A percentile compares a stretch with the other conserved stretches of the same genome.
Conservation (phyloP, 169 alveolate genomes). For the Plasmodium yoelii region DNA sequence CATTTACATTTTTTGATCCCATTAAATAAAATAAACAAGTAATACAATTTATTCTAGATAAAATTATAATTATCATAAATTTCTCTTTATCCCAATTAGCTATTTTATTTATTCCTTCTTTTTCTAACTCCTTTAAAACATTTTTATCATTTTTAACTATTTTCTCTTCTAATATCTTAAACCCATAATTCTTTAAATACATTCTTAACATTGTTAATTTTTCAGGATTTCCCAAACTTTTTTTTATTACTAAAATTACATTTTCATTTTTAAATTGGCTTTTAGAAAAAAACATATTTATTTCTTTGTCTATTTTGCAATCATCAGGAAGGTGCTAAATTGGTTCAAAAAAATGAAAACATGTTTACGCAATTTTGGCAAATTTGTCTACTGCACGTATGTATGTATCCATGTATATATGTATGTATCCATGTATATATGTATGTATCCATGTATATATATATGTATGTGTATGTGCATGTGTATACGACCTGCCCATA, state of each 20-base stretch:
- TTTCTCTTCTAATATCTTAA: conserved; percentile 57
- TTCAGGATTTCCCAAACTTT: conserved; percentile 9
- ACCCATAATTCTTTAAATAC: conserved; percentile 43
- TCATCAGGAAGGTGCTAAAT: conserved; percentile 56
- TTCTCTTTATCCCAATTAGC: not conserved
- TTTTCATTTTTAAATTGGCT: conserved; percentile 46
- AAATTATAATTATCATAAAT: conserved; percentile 22
- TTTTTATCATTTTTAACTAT: not conserved
- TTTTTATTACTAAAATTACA: conserved; percentile 27
- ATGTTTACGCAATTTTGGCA: no score
- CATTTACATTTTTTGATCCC: conserved; percentile 23
- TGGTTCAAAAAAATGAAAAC: no score
- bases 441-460: no score
- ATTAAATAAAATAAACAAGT: conserved; percentile 52
- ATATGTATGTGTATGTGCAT: no score
- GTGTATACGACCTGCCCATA: no score
- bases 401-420: no score
- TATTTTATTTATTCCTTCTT: not conserved
- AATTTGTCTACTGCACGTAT: no score
- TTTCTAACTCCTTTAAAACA: not conserved
- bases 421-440: no score
- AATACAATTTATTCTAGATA: conserved; percentile 50
- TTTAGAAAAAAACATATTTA: conserved; percentile 48
- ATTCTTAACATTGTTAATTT: conserved; percentile 24
- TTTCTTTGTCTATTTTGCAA: conserved; percentile 56